Base-by-base conservation (phyloP, 176 grass and related monocot genomes). In the Typha latifolia region DNA sequence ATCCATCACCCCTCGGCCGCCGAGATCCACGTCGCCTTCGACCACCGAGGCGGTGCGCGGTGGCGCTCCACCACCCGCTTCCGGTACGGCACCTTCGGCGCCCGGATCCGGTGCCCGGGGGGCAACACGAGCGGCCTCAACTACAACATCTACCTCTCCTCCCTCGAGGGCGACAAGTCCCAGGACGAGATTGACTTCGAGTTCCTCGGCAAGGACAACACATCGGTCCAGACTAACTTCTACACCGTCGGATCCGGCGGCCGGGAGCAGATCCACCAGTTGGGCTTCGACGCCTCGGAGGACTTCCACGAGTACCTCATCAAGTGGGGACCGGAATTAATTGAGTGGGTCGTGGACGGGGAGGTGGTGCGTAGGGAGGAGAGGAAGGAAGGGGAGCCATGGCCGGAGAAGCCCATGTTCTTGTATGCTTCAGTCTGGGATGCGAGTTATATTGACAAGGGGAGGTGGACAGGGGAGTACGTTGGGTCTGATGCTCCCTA, bases 101-200 rank as follows among this genome's bases (percentile, higher is more conserved):
- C 79, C 27, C 52, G 51, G n/a, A 78, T 88, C 56, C 78, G 79
- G 53, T 62, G 63, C 1, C 82, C 85, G 0, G 49, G 34, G 2
- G 85, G 85, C 14, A 81, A 85, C 66, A 83, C 85, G 6, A 62
- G 69, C 12, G 79, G 85, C 1, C 76, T 93, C 61, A 93, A 93
- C 80, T 89, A 82, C 76, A 93, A 93, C 66, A 74, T 88, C 66
- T 89, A 93, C 77, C 82, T 88, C 31, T 93, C 90, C 31, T 85
- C 90, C 18, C 70, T 88, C 27, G 85, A 93, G 57, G 66, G 85
- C 12, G 72, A 80, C 69, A 73, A 80, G 14, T 73, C 69, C 1
- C 77, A 62, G 79, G 90, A 94, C 81, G 85, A 94, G 79, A 85
- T 94, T 73, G 82, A 94, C 73, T 89, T 94, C 57, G 85, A 89